Percentiles rank a stretch among this genome's conserved stretches.
These are phyloP conservation scores for Cubamyces lactineus DNA, from an alignment of 768 basidiomycete species.

Conservation along the genomic window DNA sequence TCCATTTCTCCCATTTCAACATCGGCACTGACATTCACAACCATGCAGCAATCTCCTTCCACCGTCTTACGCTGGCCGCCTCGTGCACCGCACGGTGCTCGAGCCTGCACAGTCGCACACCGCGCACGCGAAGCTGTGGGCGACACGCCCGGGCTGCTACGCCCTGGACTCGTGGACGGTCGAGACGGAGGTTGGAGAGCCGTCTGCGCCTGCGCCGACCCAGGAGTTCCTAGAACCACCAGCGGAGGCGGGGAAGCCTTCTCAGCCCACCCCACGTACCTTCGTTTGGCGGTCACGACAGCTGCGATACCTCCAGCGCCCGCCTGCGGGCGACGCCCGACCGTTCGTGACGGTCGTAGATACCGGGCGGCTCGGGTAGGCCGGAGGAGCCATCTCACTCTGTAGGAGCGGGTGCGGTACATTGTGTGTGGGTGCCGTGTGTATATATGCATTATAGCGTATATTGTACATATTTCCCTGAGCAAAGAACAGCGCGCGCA, in stretches of 20 bases:
- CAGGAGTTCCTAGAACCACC: constrained; percentile 1
- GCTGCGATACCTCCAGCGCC: constrained; percentile 43
- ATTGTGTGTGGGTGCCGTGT: not conserved
- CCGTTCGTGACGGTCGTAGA: constrained; percentile 42
- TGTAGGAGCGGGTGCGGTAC: too few relatives aligned
- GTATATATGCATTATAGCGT: constrained; percentile 22
- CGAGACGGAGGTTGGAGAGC: constrained; percentile 64
- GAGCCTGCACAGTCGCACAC: constrained; percentile 48
- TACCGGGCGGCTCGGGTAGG: constrained; percentile 21
- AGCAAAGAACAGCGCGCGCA: not conserved
- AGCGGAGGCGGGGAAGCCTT: not conserved
- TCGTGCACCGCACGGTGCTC: constrained; percentile 65
- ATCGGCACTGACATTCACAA: constrained; percentile 1
- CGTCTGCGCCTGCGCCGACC: constrained; percentile 37
- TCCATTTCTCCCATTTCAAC: not conserved
- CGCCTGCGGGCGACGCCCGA: constrained; percentile 30
- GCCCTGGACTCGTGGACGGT: constrained; percentile 68
- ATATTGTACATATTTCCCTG: constrained; percentile 14
- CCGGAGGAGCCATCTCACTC: too few relatives aligned
- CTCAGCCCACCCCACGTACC: not conserved
- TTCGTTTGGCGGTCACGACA: constrained; percentile 40
- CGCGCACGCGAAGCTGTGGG: constrained; percentile 59
- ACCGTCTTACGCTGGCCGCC: constrained; percentile 66
- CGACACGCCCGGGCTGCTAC: constrained; percentile 66
- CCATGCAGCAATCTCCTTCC: constrained; percentile 45